Evolutionary conservation across 1,284 basidiomycete genomes (phyloP).

Genomic region (Lentinula novae-zelandiae): DNA sequence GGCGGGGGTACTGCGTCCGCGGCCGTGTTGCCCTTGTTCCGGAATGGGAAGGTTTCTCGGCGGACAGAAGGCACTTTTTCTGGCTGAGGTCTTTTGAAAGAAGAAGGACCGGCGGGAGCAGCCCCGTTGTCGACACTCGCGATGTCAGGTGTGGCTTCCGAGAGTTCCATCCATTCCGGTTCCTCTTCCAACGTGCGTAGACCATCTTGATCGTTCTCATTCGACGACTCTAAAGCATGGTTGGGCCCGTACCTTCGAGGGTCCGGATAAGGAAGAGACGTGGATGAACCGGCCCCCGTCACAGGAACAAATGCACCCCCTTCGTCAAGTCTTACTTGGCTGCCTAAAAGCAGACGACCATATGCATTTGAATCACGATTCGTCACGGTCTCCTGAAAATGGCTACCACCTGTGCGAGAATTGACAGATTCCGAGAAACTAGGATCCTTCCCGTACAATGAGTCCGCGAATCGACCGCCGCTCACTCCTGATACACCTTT

Average conservation of each 20-base stretch:
- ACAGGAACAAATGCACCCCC: slow-evolving; percentile 42
- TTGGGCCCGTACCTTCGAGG: slow-evolving; percentile 52
- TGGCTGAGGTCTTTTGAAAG: slow-evolving; percentile 27
- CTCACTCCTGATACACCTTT: slow-evolving; percentile 57
- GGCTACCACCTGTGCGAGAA: slow-evolving; percentile 59
- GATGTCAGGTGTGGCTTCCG: slow-evolving; percentile 15
- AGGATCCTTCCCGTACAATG: slow-evolving; percentile 31
- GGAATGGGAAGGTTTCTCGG: slow-evolving; percentile 64
- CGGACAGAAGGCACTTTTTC: slow-evolving; percentile 28
- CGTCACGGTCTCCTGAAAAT: slow-evolving; percentile 61
- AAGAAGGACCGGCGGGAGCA: slow-evolving; percentile 28
- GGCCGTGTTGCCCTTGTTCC: slow-evolving; percentile 29
- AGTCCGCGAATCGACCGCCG: slow-evolving; percentile 53
- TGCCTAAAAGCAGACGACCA: slow-evolving; percentile 61
- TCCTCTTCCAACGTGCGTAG: slow-evolving; percentile 26
- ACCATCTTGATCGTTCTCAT: slow-evolving; percentile 27
- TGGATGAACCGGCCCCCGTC: slow-evolving; percentile 17
- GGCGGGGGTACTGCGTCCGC: slow-evolving; percentile 48
- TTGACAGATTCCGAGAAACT: slow-evolving; percentile 57
- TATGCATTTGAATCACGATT: slow-evolving; percentile 54
- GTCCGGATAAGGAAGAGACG: slow-evolving; percentile 42
- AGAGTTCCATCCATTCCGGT: slow-evolving; percentile 19
- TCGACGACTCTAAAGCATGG: slow-evolving; percentile 34
- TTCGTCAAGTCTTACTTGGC: slow-evolving; percentile 51
- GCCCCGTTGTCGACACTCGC: slow-evolving; percentile 19